Percentiles rank a stretch among this genome's conserved stretches.
phyloP scores from a whole-genome alignment of 768 basidiomycete species.

The Mycena maculata region DNA sequence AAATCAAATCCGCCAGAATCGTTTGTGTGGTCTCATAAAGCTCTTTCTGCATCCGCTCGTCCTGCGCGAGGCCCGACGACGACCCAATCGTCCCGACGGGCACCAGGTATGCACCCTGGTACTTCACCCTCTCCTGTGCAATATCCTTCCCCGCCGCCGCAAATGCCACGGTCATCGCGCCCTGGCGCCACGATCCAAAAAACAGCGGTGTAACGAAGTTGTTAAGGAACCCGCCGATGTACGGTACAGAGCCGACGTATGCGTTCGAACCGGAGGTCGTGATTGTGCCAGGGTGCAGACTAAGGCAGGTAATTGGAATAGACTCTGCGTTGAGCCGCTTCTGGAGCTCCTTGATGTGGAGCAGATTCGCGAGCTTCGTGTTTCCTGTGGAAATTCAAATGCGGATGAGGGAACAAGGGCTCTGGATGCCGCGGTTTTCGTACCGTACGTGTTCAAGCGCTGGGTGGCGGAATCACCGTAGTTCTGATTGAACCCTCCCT shows the following conservation, averaged over 20 bases:
- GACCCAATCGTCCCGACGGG: constrained; percentile 35
- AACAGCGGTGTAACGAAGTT: constrained; percentile 34
- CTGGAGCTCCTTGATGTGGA: constrained; percentile 55
- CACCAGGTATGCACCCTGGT: constrained; percentile 43
- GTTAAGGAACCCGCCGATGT: constrained; percentile 34
- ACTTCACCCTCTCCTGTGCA: constrained; percentile 35
- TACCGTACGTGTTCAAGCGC: constrained; percentile 32
- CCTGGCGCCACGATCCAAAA: constrained; percentile 32
- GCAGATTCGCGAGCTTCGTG: constrained; percentile 32
- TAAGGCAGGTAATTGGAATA: constrained; percentile 39
- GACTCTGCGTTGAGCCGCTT: constrained; percentile 45
- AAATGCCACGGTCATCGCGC: constrained; percentile 40
- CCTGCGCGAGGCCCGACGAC: constrained; percentile 24
- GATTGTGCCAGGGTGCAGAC: constrained; percentile 44
- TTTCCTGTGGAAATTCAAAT: constrained; percentile 11
- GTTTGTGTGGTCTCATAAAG: constrained; percentile 41
- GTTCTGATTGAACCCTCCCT: constrained; percentile 33
- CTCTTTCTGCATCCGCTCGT: constrained; percentile 41
- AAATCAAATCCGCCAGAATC: background rate
- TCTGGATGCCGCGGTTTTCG: background rate
- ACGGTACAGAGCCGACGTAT: background rate
- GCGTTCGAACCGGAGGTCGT: constrained; percentile 33
- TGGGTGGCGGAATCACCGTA: background rate
- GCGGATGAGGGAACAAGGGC: background rate
- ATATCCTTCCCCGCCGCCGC: constrained; percentile 45